Conservation (phyloP, 805 yeast genomes). For the Cephaloascus fragrans region DNA sequence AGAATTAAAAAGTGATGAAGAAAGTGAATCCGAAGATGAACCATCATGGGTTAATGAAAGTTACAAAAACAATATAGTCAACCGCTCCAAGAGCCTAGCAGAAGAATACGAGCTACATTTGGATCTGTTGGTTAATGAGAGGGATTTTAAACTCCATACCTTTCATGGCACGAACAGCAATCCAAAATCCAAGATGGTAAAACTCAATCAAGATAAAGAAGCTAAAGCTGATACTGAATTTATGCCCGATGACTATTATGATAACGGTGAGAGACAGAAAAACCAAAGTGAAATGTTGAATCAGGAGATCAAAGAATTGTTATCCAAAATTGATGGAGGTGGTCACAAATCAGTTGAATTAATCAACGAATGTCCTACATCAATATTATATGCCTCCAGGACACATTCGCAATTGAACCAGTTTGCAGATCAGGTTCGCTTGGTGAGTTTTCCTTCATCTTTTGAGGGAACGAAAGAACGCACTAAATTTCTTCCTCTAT, state of each 20-base stretch:
- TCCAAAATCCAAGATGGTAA: conserved; percentile 11
- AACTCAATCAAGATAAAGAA: conserved; percentile 1
- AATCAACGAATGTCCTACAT: conserved; percentile 23
- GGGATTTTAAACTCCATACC: conserved; percentile 10
- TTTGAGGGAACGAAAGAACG: conserved; percentile 36
- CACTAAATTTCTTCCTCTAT: conserved; percentile 62
- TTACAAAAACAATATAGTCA: conserved; percentile 10
- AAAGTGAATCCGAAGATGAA: conserved; percentile 37
- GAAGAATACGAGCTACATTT: conserved; percentile 31
- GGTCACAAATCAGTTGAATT: conserved; percentile 10
- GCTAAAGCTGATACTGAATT: conserved; percentile 1
- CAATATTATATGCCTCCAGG: conserved; percentile 69
- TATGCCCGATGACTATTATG: conserved; percentile 22
- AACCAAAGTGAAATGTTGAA: conserved; percentile 23
- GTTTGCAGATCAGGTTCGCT: conserved; percentile 59
- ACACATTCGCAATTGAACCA: conserved; percentile 87
- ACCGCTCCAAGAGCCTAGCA: conserved; percentile 11
- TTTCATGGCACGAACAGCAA: conserved; percentile 12
- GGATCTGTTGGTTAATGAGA: conserved; percentile 19
- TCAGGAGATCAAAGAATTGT: conserved; percentile 37
- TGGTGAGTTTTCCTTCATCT: conserved; percentile 59
- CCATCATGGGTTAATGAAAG: conserved; percentile 59
- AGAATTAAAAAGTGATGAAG: conserved; percentile 3
- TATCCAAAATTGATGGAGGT: conserved; percentile 29
- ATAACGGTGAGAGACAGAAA: conserved; percentile 9